Conservation (phyloP, 768 basidiomycete species). For the Tricholoma hemisulphureum region DNA sequence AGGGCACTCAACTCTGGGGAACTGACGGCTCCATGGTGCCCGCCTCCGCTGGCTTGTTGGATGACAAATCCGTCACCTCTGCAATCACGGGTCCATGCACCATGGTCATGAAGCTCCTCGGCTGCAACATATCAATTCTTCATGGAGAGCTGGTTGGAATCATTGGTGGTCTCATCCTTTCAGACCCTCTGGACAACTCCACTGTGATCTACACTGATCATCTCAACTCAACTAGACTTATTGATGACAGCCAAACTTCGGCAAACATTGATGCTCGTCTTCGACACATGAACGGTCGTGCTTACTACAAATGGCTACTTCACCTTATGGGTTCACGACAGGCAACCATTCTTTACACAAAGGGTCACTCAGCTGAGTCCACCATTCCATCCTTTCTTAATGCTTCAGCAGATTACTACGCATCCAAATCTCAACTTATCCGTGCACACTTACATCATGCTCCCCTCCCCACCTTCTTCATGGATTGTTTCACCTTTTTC, state of each 20-base stretch:
- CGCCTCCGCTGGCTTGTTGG: slow-evolving; percentile 14
- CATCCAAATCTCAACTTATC: too few relatives aligned
- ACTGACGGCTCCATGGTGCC: slow-evolving; percentile 27
- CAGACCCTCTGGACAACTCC: not conserved
- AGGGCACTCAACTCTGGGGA: slow-evolving; percentile 12
- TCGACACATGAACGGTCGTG: slow-evolving; percentile 21
- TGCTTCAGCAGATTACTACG: too few relatives aligned
- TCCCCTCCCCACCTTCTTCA: not conserved
- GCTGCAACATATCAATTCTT: slow-evolving; percentile 19
- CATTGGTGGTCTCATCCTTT: slow-evolving; percentile 12
- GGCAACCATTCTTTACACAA: slow-evolving; percentile 1
- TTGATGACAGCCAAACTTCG: slow-evolving; percentile 15
- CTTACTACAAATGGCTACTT: slow-evolving; percentile 24
- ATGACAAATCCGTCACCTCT: slow-evolving; percentile 18
- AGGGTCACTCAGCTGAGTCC: slow-evolving; percentile 6
- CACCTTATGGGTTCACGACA: not conserved
- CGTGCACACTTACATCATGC: not conserved
- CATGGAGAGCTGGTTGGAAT: slow-evolving; percentile 23
- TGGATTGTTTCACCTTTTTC: not conserved
- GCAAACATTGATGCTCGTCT: slow-evolving; percentile 5
- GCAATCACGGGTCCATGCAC: slow-evolving; percentile 12
- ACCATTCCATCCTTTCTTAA: slow-evolving; percentile 2
- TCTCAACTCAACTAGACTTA: slow-evolving; percentile 20
- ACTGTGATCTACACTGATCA: slow-evolving; percentile 21
- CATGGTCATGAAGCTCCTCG: slow-evolving; percentile 12